phyloP scores from a whole-genome alignment of 768 basidiomycete genomes.

The Calocera cornea region DNA sequence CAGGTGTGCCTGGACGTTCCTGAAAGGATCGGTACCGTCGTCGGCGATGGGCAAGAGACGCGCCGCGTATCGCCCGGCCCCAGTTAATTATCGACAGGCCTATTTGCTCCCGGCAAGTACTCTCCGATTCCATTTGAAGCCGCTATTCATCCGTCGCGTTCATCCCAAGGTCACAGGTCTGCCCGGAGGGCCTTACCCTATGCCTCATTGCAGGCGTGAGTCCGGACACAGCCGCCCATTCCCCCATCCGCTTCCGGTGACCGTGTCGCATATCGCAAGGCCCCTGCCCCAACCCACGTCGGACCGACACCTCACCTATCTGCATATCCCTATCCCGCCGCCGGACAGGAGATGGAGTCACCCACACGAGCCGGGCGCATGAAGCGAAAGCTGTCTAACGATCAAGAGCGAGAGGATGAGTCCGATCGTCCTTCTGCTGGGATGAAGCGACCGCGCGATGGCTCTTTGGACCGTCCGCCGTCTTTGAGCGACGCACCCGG shows the following conservation, averaged over 20 bases:
- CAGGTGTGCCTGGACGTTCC: too few species aligned
- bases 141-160: too few species aligned
- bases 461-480: neutral
- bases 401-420: neutral
- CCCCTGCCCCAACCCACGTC: neutral
- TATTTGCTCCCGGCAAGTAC: too few species aligned
- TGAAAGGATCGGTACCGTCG: too few species aligned
- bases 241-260: neutral
- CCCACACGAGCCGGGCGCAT: neutral
- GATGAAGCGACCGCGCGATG: neutral
- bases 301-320: neutral
- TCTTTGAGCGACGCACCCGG: neutral
- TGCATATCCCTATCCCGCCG: neutral
- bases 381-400: conserved; percentile 1
- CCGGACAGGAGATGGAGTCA: neutral
- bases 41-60: too few species aligned
- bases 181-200: too few species aligned
- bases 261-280: neutral
- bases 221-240: neutral
- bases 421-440: neutral
- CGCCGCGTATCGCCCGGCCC: too few species aligned
- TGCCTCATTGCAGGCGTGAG: neutral
- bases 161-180: too few species aligned
- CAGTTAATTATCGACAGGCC: too few species aligned
- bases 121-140: too few species aligned